Evolutionary conservation across 441 rosid species (phyloP), one percentile per base, ranked within the genome.

Genomic region (Populus hybrid): DNA sequence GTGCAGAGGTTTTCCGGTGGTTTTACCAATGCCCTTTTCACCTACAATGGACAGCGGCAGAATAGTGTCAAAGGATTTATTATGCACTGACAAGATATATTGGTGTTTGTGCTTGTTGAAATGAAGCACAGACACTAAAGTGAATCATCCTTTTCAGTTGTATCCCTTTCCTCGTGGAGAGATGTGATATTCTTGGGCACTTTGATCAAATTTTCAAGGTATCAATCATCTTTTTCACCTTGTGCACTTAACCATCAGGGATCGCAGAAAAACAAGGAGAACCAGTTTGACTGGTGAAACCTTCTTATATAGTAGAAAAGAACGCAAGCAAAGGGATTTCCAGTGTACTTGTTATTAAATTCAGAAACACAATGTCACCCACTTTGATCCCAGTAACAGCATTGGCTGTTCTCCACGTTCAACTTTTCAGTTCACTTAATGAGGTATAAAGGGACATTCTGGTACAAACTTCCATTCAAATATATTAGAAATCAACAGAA

Each of bases 1-100:
- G 76, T 89, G 98, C 81, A 96, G 82, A 85, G 94, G 93, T 83
- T 91, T 96, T 68, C 94, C 90, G 70, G 96, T 90, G 78, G 94
- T 83, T 84, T 86, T 87, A 56, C 98, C 98, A 80, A 87, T 64
- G 74, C 99, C 99, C 69, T 89, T 89, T 87, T 94, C 98, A 71
- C 98, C 98, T 96, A 76, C 77, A 83, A 65, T 36, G 64, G 74
- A 73, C 80, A 64, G 81, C 6, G 4, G 5, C 70, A 45, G 7
- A 75, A 31, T 42, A 21, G 29, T 56, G 31, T 65, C 74, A 3
- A 45, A 12, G 74, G 74, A 69, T 74, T 69, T 40, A 14, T 35
- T 56, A 79, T 67, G 53, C 56, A 45, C 20, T 45, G 56, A 14
- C 56, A 45, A 45, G 56, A 3, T 45, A 45, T 45, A 45, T 12